Percentiles rank a stretch among this genome's conserved stretches.
These are phyloP conservation scores for Eucalyptus tenuipes DNA, from an alignment of 345 rosid species.

Conservation along the genomic window DNA sequence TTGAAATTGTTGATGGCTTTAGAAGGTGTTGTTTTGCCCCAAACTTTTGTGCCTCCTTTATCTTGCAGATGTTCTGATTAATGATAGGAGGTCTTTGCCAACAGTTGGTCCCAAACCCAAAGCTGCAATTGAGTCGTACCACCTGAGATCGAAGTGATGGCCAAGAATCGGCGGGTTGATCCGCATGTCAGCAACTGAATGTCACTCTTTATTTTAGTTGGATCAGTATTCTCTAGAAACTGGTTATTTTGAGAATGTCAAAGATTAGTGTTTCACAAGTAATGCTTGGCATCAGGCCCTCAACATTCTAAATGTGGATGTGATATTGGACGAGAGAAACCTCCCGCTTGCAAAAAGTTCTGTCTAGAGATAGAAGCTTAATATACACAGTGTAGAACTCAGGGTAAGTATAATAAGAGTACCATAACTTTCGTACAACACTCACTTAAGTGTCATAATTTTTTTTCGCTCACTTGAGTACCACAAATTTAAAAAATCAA, in stretches of 20 bases:
- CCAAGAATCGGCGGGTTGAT: conserved; percentile 31
- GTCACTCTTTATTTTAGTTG: conserved; percentile 30
- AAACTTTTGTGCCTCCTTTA: not conserved
- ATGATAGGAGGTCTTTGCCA: conserved; percentile 17
- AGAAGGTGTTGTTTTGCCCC: not conserved
- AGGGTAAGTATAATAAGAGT: conserved; percentile 19
- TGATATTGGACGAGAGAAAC: conserved; percentile 28
- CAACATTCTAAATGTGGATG: conserved; percentile 20
- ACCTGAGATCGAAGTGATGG: conserved; percentile 19
- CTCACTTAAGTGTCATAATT: too few relatives aligned
- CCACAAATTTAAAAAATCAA: too few relatives aligned
- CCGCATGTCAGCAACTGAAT: conserved; percentile 17
- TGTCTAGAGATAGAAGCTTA: conserved; percentile 21
- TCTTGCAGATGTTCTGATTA: conserved; percentile 17
- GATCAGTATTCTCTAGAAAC: conserved; percentile 26
- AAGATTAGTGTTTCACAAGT: conserved; percentile 14
- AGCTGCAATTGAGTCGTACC: conserved; percentile 39
- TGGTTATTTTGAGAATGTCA: conserved; percentile 15
- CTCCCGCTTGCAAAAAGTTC: conserved; percentile 36
- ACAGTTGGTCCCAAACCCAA: conserved; percentile 19
- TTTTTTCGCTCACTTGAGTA: too few relatives aligned
- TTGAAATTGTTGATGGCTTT: not conserved
- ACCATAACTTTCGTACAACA: not conserved
- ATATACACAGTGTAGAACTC: conserved; percentile 27
- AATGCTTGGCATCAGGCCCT: conserved; percentile 35